phyloP scores from a whole-genome alignment of 2,329 filamentous ascomycete species.

The Pseudogymnoascus sp. region DNA sequence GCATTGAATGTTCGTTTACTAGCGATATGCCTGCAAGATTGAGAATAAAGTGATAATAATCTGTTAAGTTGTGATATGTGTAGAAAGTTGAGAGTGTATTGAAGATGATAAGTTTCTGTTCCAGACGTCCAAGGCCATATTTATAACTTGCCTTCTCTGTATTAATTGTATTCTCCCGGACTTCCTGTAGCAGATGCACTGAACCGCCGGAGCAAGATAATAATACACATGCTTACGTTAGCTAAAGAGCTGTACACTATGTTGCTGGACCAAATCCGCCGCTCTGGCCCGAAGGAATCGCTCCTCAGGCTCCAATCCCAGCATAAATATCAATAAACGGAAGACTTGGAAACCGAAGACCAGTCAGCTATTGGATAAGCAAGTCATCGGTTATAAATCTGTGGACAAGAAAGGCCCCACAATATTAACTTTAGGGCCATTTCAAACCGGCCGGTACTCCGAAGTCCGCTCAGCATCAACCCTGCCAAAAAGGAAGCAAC shows the following conservation, averaged over 20 bases:
- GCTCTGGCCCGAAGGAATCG: not conserved
- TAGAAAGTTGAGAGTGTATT: not conserved
- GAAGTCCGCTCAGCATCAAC: not conserved
- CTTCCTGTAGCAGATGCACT: not conserved
- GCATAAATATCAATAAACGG: not conserved
- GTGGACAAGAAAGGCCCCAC: not conserved
- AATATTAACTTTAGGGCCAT: not conserved
- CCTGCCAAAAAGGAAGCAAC: not conserved
- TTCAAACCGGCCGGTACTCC: not conserved
- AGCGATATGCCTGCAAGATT: not conserved
- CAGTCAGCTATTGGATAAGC: not conserved
- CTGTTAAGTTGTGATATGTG: not conserved
- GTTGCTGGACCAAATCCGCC: not conserved
- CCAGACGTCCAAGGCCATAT: not conserved
- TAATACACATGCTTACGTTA: not conserved
- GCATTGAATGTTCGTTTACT: slow-evolving; percentile 7
- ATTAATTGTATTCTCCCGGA: not conserved
- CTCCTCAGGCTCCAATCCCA: not conserved
- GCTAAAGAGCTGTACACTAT: not conserved
- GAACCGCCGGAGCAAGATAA: not conserved
- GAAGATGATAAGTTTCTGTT: not conserved
- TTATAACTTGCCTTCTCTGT: not conserved
- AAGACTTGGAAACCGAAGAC: not conserved
- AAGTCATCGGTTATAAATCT: not conserved
- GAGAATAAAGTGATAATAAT: not conserved